Conservation (phyloP, 306 rosid species). For the Cicer yamashitae region DNA sequence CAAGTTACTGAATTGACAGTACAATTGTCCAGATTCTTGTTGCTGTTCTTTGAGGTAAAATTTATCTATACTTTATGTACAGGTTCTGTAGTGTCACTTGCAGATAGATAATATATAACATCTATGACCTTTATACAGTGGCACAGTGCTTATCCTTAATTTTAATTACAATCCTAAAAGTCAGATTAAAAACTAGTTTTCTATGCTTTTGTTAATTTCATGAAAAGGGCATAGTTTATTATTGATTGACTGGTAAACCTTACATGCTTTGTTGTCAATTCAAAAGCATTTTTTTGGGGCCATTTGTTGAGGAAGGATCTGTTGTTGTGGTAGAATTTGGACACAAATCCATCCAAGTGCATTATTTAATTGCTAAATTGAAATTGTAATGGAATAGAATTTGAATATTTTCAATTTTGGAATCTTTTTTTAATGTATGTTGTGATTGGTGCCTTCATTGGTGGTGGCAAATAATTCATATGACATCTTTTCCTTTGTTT, state of each 20-base stretch:
- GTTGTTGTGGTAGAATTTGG: slow-evolving; percentile 29
- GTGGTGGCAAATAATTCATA: slow-evolving; percentile 40
- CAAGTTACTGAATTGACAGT: slow-evolving; percentile 36
- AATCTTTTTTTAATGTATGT: slow-evolving; percentile 44
- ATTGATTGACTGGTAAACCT: slow-evolving; percentile 22
- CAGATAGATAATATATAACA: slow-evolving; percentile 27
- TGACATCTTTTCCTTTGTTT: slow-evolving; percentile 32
- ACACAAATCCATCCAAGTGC: slow-evolving; percentile 48
- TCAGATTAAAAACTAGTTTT: slow-evolving; percentile 33
- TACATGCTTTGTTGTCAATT: slow-evolving; percentile 41
- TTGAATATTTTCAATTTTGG: slow-evolving; percentile 41
- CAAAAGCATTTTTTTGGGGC: slow-evolving; percentile 45
- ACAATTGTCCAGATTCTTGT: slow-evolving; percentile 36
- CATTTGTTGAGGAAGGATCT: slow-evolving; percentile 43
- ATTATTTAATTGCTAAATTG: slow-evolving; percentile 34
- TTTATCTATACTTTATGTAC: slow-evolving; percentile 21
- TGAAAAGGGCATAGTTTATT: slow-evolving; percentile 37
- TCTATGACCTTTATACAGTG: slow-evolving; percentile 27
- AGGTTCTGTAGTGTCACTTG: slow-evolving; percentile 32
- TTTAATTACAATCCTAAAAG: slow-evolving; percentile 30
- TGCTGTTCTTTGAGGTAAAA: slow-evolving; percentile 43
- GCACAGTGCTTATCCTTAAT: slow-evolving; percentile 14
- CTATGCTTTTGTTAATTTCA: slow-evolving; percentile 27
- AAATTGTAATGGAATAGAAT: slow-evolving; percentile 39
- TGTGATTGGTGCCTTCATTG: slow-evolving; percentile 42